Conservation (phyloP, 345 rosid species). For the Bretschneidera sinensis region DNA sequence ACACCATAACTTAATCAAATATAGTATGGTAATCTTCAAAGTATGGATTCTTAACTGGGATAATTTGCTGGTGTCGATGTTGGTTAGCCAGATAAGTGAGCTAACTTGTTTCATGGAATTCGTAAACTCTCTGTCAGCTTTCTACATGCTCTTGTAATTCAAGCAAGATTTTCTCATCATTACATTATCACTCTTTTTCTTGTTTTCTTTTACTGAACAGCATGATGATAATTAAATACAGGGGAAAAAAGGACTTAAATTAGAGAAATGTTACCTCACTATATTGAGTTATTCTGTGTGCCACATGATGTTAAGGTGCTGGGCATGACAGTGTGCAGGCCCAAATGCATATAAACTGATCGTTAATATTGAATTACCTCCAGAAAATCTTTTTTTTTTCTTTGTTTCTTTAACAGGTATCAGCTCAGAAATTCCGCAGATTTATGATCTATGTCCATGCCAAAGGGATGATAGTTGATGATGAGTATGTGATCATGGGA, state of each 20-base stretch:
- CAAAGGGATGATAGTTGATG: constrained; percentile 73
- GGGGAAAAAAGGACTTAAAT: too few species aligned
- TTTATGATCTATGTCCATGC: constrained; percentile 78
- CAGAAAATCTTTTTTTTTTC: background rate
- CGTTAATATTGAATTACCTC: background rate
- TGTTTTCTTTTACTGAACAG: too few species aligned
- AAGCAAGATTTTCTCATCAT: background rate
- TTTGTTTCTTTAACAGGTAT: constrained; percentile 30
- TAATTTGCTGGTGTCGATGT: background rate
- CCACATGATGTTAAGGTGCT: too few species aligned
- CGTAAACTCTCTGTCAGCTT: background rate
- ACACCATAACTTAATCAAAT: too few species aligned
- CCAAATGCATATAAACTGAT: background rate
- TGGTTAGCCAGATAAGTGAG: background rate
- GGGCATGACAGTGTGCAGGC: too few species aligned
- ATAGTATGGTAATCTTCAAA: too few species aligned
- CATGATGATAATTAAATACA: too few species aligned
- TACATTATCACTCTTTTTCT: background rate
- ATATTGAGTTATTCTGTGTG: too few species aligned
- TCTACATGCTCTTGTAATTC: background rate
- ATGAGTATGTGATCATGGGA: constrained; percentile 62
- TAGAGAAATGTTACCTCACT: too few species aligned
- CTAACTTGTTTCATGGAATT: background rate
- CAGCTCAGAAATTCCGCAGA: constrained; percentile 37
- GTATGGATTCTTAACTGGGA: too few species aligned